Base-by-base conservation (phyloP, 306 rosid genomes). In the Pterocarpus santalinus region DNA sequence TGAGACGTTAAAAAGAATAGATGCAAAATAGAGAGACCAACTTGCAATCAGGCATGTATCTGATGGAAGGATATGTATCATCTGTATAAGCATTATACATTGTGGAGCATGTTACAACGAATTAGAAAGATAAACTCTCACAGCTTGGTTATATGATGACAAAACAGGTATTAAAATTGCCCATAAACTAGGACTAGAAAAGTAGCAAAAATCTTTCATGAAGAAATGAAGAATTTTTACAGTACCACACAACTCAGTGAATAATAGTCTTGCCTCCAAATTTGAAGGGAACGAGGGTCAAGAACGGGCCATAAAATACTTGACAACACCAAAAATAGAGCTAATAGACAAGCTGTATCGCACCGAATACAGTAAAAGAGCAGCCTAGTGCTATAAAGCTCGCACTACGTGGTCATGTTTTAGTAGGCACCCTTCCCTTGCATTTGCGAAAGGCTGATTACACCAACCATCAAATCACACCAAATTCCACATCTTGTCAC, bases 131-230 rank as follows among this genome's bases (percentile, higher is more conserved):
- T 5, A 44, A 64, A 33, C 58, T 14, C 78, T 38, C 16, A 55
- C 16, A 55, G 56, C 61, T 73, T 36, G 16, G 9, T 15, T 63
- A 2, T 73, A 9, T 35, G 55, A 66, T 65, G 39, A 43, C 55
- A 74, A 65, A 76, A 81, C 2, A 73, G 52, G 60, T 8, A 73
- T 30, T 16, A n/a, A 49, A 47, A 60, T 47, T 35, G 7, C 41
- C 46, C 70, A 46, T 15, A 60, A 64, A 6, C 34, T 72, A 14
- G 46, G 30, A 60, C 35, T 2, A 47, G 43, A 49, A 38, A 61
- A 22, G 28, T 22, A 22, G 28, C 28, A 22, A 22, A 22, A 22
- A 22, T 22, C 62, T 33, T 68, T 52, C 69, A 5, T 4, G 35
- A 60, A 10, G 33, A 70, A 76, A 62, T 76, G 41, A 61, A 67